These are phyloP conservation scores for Gautieria morchelliformis DNA, from an alignment of 768 basidiomycete genomes.

Conservation along the genomic window DNA sequence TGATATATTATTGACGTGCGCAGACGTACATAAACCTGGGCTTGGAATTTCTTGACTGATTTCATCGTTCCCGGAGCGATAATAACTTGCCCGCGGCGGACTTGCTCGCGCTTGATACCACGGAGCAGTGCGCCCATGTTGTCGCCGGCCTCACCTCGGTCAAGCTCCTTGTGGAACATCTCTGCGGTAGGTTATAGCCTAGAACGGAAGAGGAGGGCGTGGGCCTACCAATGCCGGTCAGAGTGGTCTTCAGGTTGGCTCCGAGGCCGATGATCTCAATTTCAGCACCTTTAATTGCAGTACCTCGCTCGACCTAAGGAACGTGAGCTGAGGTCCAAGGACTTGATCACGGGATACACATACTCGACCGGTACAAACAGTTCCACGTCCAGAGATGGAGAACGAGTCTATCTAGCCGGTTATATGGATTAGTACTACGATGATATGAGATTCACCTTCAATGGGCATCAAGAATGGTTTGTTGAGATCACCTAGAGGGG, in stretches of 20 bases:
- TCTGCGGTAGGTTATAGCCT: slow-evolving; percentile 36
- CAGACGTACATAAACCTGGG: slow-evolving; percentile 71
- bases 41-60: slow-evolving; percentile 89
- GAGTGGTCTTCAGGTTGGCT: slow-evolving; percentile 72
- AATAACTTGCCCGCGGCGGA: slow-evolving; percentile 89
- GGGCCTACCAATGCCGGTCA: slow-evolving; percentile 82
- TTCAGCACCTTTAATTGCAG: slow-evolving; percentile 84
- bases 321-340: not conserved
- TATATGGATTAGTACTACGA: not conserved
- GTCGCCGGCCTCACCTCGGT: slow-evolving; percentile 94
- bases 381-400: slow-evolving; percentile 97
- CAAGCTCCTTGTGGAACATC: slow-evolving; percentile 99
- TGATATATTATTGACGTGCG: not conserved
- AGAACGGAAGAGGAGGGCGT: not conserved
- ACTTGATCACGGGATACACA: not conserved
- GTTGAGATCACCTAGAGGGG: slow-evolving; percentile 73
- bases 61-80: slow-evolving; percentile 85
- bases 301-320: slow-evolving; percentile 81
- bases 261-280: slow-evolving; percentile 90
- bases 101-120: slow-evolving; percentile 94
- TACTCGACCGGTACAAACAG: slow-evolving; percentile 86
- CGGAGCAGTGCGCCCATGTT: slow-evolving; percentile 98
- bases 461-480: slow-evolving; percentile 95
- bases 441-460: slow-evolving; percentile 45
- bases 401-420: slow-evolving; percentile 54